Conservation (phyloP, 257 asterid species). For the Solanum medicagineum region DNA sequence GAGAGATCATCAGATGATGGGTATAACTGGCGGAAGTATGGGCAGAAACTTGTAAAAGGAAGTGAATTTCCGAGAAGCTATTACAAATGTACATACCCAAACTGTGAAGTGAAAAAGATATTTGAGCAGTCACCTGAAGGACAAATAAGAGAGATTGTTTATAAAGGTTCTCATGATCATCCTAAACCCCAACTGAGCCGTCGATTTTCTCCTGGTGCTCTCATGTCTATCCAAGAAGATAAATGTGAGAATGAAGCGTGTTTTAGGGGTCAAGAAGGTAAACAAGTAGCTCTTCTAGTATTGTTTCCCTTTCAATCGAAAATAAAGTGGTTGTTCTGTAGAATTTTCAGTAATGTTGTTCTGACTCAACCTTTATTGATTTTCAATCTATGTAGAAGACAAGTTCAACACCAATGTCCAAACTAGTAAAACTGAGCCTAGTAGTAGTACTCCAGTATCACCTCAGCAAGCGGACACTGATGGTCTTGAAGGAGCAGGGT, state of each 20-base stretch:
- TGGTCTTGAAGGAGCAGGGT: conserved; percentile 36
- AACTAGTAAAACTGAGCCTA: conserved; percentile 30
- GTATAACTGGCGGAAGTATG: conserved; percentile 16
- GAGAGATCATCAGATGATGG: conserved; percentile 49
- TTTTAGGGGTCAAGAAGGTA: conserved; percentile 64
- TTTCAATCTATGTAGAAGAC: conserved; percentile 27
- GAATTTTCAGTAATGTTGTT: neutral
- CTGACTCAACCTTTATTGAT: neutral
- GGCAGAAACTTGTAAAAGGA: conserved; percentile 15
- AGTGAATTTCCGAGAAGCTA: conserved; percentile 13
- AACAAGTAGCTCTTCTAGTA: neutral
- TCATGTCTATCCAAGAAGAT: conserved; percentile 66
- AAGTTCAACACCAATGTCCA: conserved; percentile 30
- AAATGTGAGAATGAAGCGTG: conserved; percentile 37
- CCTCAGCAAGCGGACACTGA: conserved; percentile 63
- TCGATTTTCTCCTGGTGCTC: conserved; percentile 66
- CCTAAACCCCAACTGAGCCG: conserved; percentile 35
- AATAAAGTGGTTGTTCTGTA: neutral
- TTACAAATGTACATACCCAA: conserved; percentile 12
- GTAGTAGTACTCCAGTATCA: conserved; percentile 48
- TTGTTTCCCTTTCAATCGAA: neutral
- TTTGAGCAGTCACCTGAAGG: conserved; percentile 11
- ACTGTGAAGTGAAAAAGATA: conserved; percentile 9
- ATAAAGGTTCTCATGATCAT: conserved; percentile 39
- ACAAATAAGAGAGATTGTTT: conserved; percentile 3